Base-by-base conservation (phyloP, 2,329 filamentous ascomycete genomes). In the Cladophialophora yegresii region DNA sequence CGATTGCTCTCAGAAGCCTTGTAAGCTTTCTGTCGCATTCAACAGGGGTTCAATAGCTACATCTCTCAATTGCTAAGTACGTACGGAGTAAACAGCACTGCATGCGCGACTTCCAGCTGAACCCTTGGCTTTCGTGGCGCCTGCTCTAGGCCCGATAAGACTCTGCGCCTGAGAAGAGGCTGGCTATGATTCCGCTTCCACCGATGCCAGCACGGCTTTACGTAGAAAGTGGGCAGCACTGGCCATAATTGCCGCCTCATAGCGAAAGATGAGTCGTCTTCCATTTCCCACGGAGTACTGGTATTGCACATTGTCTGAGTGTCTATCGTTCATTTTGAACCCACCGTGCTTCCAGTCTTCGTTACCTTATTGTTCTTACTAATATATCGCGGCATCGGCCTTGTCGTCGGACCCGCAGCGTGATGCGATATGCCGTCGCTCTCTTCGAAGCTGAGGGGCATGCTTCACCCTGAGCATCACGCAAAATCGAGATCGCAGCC, bases 401-500 rank as follows among this genome's bases (percentile, higher is more conserved):
- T 30, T 36, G 13, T 47, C 57, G 49, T 10, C 9, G 3, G 13
- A 20, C 10, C 33, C 7, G 47, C 6, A 13, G n/a, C 20, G 13
- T n/a, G 4, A 23, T 55, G 13, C 45, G 62, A 54, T 6, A 67
- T 67, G 65, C 55, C 59, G 10, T 63, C 63, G 10, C 51, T 58
- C 2, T 61, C 65, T 8, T 54, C 54, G 10, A 67, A 61, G 43
- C 50, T 67, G 16, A 64, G 61, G 62, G 51, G 51, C 55, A 40
- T 63, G 59, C 43, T 65, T 49, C 43, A 50, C 33, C 16, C 51
- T 20, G 56, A 56, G 20, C 10, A 33, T 45, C 26, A 54, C 30
- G 54, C 55, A 61, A 58, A 58, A 33, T 47, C 28, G n/a, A 45
- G 32, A 67, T 47, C 33, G 13, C 43, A 33, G 9, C 49, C 26